phyloP scores from a whole-genome alignment of 257 asterid genomes.

The Solanum ossicruentum region DNA sequence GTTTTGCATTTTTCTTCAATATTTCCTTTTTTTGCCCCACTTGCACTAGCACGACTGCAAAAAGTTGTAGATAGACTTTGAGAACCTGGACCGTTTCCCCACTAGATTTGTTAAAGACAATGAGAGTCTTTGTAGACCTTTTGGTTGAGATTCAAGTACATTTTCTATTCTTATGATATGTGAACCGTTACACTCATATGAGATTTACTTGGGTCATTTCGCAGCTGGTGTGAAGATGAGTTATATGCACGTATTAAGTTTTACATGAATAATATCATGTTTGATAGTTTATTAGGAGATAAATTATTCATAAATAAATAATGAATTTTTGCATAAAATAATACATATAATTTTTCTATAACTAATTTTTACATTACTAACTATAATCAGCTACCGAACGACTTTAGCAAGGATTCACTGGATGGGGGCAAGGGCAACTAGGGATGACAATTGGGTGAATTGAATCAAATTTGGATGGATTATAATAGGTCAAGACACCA shows the following conservation, averaged over 20 bases:
- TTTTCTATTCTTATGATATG: neutral
- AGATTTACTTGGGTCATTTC: too few relatives aligned
- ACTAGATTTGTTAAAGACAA: neutral
- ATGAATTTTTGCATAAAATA: too few relatives aligned
- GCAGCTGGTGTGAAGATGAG: neutral
- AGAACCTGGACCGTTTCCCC: neutral
- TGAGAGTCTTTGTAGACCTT: neutral
- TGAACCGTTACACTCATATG: neutral
- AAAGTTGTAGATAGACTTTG: neutral
- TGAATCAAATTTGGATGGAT: too few relatives aligned
- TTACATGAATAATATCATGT: neutral
- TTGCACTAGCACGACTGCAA: neutral
- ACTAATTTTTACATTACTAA: too few relatives aligned
- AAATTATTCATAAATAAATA: too few relatives aligned
- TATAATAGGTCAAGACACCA: too few relatives aligned
- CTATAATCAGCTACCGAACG: too few relatives aligned
- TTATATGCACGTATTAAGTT: neutral
- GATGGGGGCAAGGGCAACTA: too few relatives aligned
- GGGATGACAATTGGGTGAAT: too few relatives aligned
- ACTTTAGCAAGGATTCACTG: too few relatives aligned
- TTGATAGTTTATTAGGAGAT: neutral
- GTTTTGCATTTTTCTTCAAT: neutral
- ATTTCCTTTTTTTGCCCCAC: slow-evolving; percentile 16
- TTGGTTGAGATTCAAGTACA: neutral
- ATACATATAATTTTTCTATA: too few relatives aligned